These are phyloP conservation scores for Monotropa hypopitys DNA, from an alignment of 179 eudicot genomes.

Conservation along the genomic window DNA sequence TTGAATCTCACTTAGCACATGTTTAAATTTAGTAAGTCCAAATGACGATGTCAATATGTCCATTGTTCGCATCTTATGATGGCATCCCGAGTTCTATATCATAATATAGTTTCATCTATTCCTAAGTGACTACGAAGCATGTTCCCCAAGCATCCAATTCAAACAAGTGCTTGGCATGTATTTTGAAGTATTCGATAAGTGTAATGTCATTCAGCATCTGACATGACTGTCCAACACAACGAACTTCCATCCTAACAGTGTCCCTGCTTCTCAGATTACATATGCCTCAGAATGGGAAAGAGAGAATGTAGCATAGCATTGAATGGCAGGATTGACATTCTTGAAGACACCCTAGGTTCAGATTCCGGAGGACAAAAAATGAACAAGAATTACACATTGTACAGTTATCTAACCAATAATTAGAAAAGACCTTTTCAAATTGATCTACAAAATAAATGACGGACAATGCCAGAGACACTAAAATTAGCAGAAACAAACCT, in stretches of 20 bases:
- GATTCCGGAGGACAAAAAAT: neutral
- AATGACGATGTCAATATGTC: too few relatives aligned
- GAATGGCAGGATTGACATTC: neutral
- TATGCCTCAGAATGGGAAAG: neutral
- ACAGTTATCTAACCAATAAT: neutral
- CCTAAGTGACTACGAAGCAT: neutral
- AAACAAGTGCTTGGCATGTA: neutral
- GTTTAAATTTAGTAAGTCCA: too few relatives aligned
- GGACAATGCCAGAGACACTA: neutral
- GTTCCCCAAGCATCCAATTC: neutral
- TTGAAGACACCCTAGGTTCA: neutral
- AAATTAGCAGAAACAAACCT: conserved; percentile 41
- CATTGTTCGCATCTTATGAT: too few relatives aligned
- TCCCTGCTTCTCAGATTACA: neutral
- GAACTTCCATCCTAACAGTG: neutral
- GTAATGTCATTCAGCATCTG: neutral
- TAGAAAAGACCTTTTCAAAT: neutral
- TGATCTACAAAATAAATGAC: neutral
- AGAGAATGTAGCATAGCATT: neutral
- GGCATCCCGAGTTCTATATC: too few relatives aligned
- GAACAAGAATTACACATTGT: neutral
- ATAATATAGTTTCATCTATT: neutral
- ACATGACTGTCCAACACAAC: neutral
- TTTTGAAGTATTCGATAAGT: neutral
- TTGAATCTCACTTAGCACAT: too few relatives aligned